Base-by-base conservation (phyloP, 2,329 filamentous ascomycete species). In the Calonectria pseudoreteaudii region DNA sequence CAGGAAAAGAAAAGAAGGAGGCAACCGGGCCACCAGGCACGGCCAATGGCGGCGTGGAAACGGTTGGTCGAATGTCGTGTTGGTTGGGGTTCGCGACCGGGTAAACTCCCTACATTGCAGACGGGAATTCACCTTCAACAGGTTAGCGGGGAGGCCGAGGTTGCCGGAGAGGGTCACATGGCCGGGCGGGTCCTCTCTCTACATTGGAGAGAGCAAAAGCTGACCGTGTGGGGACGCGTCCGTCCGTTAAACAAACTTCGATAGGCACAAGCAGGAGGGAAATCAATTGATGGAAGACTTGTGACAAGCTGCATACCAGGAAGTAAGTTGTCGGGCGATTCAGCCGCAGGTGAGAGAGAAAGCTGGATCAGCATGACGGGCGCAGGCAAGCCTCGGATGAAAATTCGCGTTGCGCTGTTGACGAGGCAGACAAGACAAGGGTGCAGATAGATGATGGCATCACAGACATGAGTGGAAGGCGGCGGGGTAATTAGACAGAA, bases 131-230 rank as follows among this genome's bases (percentile, higher is more conserved):
- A n/a, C 20, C 34, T 62, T 36, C 36, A 38, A 62, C 34, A 38
- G 56, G 56, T 62, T 62, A 62, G 56, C 23, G 34, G 36, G 34
- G 23, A 41, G 16, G 56, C 56, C 34, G 56, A 62, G 56, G 56
- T 20, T 62, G 56, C 34, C 23, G 31, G 38, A 62, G 56, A 28
- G 56, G 56, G 56, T 62, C 56, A 62, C 56, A 62, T 62, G 56
- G 56, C 34, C 56, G 34, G 7, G 56, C 36, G 56, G 56, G 56
- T 62, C 56, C 50, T 52, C 56, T 41, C 50, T 52, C 56, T 41
- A 13, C n/a, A 60, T 23, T 62, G 56, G 36, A 60, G 34, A 36
- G 36, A 60, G 34, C 56, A 30, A 62, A 62, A 62, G 56, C 56
- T 62, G 41, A 41, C 56, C 23, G 13, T 23, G 23, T 16, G 14